A percentile compares a stretch with the other conserved stretches of the same genome.
phyloP scores from a whole-genome alignment of 108 stramenopile genomes.

The Skeletonema grethae region DNA sequence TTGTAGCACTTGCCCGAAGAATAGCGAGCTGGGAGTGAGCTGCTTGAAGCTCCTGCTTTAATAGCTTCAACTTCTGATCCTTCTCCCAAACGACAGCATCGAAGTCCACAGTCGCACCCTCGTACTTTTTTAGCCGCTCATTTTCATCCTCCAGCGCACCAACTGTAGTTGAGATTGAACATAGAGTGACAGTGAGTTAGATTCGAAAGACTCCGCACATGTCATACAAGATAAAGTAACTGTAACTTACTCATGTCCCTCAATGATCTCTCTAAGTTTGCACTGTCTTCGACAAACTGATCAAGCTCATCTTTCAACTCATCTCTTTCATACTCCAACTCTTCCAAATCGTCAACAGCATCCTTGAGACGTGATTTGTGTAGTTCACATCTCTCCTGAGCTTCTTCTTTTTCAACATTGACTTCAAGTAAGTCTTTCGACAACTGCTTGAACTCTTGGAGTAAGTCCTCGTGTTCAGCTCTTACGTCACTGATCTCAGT shows the following conservation, averaged over 20 bases:
- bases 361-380: constrained; percentile 37
- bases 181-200: too few species aligned
- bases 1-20: neutral
- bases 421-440: constrained; percentile 3
- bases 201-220: too few species aligned
- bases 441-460: constrained; percentile 9
- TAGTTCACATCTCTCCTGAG: constrained; percentile 35
- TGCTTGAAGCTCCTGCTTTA: constrained; percentile 12
- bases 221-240: too few species aligned
- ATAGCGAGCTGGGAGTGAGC: constrained; percentile 2
- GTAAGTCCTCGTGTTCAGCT: constrained; percentile 36
- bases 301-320: constrained; percentile 20
- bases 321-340: constrained; percentile 40
- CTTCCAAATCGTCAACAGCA: constrained; percentile 47
- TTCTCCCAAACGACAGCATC: constrained; percentile 33
- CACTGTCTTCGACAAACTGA: constrained; percentile 7
- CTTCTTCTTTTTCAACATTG: constrained; percentile 17
- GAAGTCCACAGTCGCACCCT: constrained; percentile 22
- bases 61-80: constrained; percentile 10
- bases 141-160: constrained; percentile 36
- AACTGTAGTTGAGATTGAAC: too few species aligned
- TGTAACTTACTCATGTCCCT: constrained; percentile 21
- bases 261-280: constrained; percentile 22
- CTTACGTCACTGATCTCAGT: constrained; percentile 15
- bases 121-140: constrained; percentile 19